Conservation (phyloP, 768 basidiomycete genomes). For the Boletus rufocinnamomeus region DNA sequence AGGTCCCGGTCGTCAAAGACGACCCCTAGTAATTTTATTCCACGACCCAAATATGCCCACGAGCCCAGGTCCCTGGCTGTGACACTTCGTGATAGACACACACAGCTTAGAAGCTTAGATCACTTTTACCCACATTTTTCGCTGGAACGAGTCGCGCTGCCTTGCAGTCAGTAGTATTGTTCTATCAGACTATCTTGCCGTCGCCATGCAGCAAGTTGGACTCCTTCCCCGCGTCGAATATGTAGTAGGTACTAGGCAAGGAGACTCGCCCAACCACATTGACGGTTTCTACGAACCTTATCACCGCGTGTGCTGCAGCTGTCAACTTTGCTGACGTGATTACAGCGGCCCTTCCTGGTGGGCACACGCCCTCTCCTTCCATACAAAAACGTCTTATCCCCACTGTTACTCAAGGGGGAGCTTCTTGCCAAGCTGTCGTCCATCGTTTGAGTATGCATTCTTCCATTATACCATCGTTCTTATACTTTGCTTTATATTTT, state of each 20-base stretch:
- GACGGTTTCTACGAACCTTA: neutral
- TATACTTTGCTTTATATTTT: conserved; percentile 27
- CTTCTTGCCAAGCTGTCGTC: conserved; percentile 13
- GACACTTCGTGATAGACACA: no score
- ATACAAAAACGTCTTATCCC: conserved; percentile 9
- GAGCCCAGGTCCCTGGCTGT: no score
- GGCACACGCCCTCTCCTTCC: neutral
- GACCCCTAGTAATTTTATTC: no score
- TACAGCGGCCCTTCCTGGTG: neutral
- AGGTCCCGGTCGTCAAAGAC: no score
- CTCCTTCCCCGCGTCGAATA: neutral
- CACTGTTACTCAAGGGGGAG: conserved; percentile 9
- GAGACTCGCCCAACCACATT: neutral
- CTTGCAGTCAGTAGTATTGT: no score
- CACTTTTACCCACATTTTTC: no score
- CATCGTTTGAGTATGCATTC: conserved; percentile 31
- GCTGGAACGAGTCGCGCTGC: no score
- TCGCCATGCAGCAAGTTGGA: neutral
- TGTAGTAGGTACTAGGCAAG: neutral
- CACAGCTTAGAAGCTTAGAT: no score
- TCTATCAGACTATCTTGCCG: neutral
- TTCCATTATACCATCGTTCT: conserved; percentile 25
- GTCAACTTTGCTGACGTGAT: conserved; percentile 26
- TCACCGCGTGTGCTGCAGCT: neutral
- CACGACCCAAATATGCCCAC: no score